Evolutionary conservation across 495 filamentous ascomycete genomes (phyloP).

Genomic region (Aspergillus egyptiacus): DNA sequence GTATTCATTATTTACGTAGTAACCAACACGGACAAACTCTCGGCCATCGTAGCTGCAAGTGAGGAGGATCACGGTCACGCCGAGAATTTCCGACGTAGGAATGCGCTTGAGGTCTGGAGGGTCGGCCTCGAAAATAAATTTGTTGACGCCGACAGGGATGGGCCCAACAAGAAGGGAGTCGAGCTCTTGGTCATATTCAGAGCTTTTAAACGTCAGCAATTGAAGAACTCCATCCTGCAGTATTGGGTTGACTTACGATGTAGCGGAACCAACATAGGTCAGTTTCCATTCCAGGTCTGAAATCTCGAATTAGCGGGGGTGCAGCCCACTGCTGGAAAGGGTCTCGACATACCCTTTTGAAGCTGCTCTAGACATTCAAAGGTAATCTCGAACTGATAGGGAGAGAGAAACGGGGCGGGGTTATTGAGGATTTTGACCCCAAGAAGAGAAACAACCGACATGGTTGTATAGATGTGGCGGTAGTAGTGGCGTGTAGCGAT

Average conservation of each 20-base stretch:
- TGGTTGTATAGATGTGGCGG: conserved; percentile 39
- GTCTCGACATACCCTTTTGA: conserved; percentile 64
- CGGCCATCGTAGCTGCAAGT: conserved; percentile 93
- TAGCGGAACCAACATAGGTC: conserved; percentile 96
- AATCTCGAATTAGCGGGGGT: not conserved
- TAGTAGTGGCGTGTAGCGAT: not conserved
- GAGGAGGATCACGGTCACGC: conserved; percentile 93
- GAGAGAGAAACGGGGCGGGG: conserved; percentile 79
- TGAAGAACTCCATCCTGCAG: not conserved
- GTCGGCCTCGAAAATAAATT: conserved; percentile 96
- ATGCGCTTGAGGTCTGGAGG: conserved; percentile 83
- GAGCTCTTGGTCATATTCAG: conserved; percentile 96
- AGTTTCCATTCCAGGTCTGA: conserved; percentile 98
- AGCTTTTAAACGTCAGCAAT: conserved; percentile 45
- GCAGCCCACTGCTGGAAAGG: too few species aligned
- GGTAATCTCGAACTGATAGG: conserved; percentile 96
- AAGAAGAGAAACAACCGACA: conserved; percentile 95
- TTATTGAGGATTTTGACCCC: conserved; percentile 96
- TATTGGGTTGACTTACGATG: conserved; percentile 57
- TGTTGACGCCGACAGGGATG: conserved; percentile 94
- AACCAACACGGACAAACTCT: conserved; percentile 97
- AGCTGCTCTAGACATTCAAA: conserved; percentile 94
- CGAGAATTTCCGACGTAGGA: conserved; percentile 88
- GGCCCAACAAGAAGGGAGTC: conserved; percentile 94
- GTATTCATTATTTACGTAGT: conserved; percentile 99